Percentiles rank a stretch among this genome's conserved stretches.
These are phyloP conservation scores for Chrysoporthe austroafricana DNA, from an alignment of 2,329 filamentous ascomycete genomes.

Conservation along the genomic window DNA sequence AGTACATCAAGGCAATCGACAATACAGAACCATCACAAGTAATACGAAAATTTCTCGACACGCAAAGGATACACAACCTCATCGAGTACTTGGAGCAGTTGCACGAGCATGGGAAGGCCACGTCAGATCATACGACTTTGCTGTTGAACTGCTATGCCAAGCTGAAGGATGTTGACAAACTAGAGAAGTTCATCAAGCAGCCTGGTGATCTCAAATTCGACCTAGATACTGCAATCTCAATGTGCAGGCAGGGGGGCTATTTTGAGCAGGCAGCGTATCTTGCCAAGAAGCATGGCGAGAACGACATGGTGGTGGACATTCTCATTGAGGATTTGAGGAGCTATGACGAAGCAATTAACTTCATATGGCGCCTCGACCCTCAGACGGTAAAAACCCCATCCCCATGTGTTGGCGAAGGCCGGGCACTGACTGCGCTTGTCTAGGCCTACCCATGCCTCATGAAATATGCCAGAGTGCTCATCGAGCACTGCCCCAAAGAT, in stretches of 20 bases:
- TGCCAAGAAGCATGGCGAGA: constrained; percentile 91
- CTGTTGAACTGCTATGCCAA: constrained; percentile 98
- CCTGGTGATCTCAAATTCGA: constrained; percentile 95
- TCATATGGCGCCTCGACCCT: constrained; percentile 86
- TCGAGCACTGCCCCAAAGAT: constrained; percentile 82
- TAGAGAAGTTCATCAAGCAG: constrained; percentile 95
- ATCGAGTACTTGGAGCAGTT: constrained; percentile 97
- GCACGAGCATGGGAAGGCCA: constrained; percentile 91
- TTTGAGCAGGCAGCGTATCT: constrained; percentile 96
- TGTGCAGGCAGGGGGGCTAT: constrained; percentile 97
- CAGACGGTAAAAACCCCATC: constrained; percentile 60
- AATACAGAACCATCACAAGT: constrained; percentile 96
- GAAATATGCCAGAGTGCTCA: constrained; percentile 90
- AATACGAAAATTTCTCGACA: constrained; percentile 96
- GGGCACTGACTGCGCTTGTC: constrained; percentile 37
- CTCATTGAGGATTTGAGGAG: constrained; percentile 93
- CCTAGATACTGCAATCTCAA: constrained; percentile 92
- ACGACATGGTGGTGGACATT: constrained; percentile 92
- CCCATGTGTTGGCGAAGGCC: no score
- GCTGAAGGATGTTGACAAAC: constrained; percentile 92
- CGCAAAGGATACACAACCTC: constrained; percentile 94
- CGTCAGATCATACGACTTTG: constrained; percentile 91
- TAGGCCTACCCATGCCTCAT: constrained; percentile 86
- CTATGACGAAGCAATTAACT: constrained; percentile 85
- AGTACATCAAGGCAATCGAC: constrained; percentile 94